phyloP scores from a whole-genome alignment of 2,329 filamentous ascomycete species.

The Penicillium polonicum region DNA sequence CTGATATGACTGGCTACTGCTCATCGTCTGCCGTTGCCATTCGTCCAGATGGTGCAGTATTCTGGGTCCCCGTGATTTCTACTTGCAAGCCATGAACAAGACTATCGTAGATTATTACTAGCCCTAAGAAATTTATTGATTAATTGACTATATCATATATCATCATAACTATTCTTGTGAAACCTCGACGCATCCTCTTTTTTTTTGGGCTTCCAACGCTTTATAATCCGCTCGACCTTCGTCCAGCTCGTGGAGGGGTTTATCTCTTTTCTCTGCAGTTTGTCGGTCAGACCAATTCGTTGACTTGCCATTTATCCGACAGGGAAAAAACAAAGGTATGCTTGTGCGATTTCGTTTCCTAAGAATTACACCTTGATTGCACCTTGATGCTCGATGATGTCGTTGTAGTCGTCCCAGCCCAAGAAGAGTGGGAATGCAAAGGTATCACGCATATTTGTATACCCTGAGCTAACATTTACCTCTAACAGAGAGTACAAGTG shows the following conservation, averaged over 20 bases:
- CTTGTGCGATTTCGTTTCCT: not conserved
- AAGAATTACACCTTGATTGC: not conserved
- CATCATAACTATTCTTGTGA: constrained; percentile 12
- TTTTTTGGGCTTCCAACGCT: not conserved
- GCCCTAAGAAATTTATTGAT: constrained; percentile 7
- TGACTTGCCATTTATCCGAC: constrained; percentile 11
- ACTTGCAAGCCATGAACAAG: constrained; percentile 12
- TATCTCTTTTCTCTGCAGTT: constrained; percentile 9
- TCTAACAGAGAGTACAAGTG: not conserved
- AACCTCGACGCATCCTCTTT: constrained; percentile 8
- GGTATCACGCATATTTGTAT: not conserved
- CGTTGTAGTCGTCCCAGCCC: not conserved
- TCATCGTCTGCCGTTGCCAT: constrained; percentile 9
- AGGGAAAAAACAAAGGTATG: not conserved
- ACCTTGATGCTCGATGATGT: not conserved
- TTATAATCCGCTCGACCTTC: constrained; percentile 17
- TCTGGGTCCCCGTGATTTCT: constrained; percentile 19
- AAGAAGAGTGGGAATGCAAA: not conserved
- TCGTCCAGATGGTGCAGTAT: constrained; percentile 19
- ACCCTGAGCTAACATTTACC: constrained; percentile 1
- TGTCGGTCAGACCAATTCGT: constrained; percentile 19
- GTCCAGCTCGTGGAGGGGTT: constrained; percentile 9
- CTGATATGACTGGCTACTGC: constrained; percentile 17
- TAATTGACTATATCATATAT: constrained; percentile 3
- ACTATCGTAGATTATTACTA: constrained; percentile 14